Evolutionary conservation across 257 asterid species (phyloP), one percentile per base, ranked within the genome.

Genomic region (Dorcoceras hygrometricum): DNA sequence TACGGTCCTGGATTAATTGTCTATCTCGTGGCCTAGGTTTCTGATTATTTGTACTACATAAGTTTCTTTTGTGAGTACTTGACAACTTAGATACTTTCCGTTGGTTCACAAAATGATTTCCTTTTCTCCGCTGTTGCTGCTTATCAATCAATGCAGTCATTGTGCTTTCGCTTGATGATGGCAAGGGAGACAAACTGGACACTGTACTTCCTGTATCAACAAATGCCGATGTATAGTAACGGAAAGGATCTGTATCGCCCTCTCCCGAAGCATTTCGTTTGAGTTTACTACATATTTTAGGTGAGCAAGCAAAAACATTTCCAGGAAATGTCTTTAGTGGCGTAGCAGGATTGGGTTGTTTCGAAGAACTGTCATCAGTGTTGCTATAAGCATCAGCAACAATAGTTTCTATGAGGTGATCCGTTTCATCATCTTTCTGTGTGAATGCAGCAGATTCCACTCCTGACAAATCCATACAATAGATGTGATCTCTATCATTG

Each of bases 1-100:
- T 75, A 58, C 95, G 81, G 58, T 93, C 97, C 76, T 93, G 96
- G 70, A 93, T 88, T 86, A 90, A 79, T 72, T 93, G 99, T 62
- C 99, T 83, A 71, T 93, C 99, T 24, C 99, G 85, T 69, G 99
- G 99, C 76, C 87, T 87, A 64, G 89, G 75, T 80, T 75, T 89
- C 55, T 71, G 83, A 61, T 51, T 74, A 69, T 81, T 86, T 56
- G 81, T 79, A 50, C 63, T 16, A 43, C 72, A 65, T 55, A 72
- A 77, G 78, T 78, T 90, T 81, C 71, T 85, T 81, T 86, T 90
- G 64, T 77, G 77, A 75, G 75, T 66, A 66, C 61, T 65, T 53
- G 83, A 72, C 56, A 66, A 57, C 62, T 81, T 81, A 57, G 83
- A 71, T 60, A 80, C 70, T 62, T 73, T 83, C 16, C 66, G 70